Percentiles rank a stretch among this genome's conserved stretches.
Conservation (phyloP, 2,329 filamentous ascomycete genomes). For the Cryphonectria radicalis region DNA sequence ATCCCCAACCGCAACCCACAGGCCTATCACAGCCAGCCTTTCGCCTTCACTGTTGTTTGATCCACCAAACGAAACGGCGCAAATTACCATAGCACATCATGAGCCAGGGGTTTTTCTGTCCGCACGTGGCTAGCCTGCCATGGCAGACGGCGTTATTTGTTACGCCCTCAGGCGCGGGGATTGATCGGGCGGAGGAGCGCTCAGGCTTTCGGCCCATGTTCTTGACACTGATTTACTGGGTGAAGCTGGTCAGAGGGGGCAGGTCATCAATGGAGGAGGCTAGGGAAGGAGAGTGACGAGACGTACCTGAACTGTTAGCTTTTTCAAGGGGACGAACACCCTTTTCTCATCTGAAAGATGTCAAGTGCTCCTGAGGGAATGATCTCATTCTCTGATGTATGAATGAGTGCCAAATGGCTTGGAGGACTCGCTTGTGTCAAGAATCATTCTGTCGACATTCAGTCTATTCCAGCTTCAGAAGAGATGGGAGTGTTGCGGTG, state of each 20-base stretch:
- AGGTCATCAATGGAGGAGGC: not conserved
- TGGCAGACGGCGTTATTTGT: not conserved
- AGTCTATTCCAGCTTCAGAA: not conserved
- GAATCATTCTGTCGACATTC: not conserved
- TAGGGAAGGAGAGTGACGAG: not conserved
- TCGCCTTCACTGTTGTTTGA: not conserved
- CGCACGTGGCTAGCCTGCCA: not conserved
- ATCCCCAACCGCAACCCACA: not conserved
- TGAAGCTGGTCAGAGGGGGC: not conserved
- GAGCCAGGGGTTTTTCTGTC: not conserved
- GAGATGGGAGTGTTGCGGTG: conserved; percentile 11
- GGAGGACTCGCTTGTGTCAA: not conserved
- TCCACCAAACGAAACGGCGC: not conserved
- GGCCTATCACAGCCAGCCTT: not conserved
- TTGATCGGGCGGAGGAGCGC: not conserved
- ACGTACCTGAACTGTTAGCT: not conserved
- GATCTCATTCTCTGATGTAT: not conserved
- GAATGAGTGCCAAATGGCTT: not conserved
- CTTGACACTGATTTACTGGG: not conserved
- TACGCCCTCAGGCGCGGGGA: not conserved
- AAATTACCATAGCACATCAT: not conserved
- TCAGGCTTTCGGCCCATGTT: conserved; percentile 1
- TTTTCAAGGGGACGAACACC: not conserved
- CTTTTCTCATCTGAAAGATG: not conserved
- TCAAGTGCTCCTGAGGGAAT: not conserved